Evolutionary conservation across 176 grass and related monocot genomes (phyloP).

Genomic region (Secale cereale): DNA sequence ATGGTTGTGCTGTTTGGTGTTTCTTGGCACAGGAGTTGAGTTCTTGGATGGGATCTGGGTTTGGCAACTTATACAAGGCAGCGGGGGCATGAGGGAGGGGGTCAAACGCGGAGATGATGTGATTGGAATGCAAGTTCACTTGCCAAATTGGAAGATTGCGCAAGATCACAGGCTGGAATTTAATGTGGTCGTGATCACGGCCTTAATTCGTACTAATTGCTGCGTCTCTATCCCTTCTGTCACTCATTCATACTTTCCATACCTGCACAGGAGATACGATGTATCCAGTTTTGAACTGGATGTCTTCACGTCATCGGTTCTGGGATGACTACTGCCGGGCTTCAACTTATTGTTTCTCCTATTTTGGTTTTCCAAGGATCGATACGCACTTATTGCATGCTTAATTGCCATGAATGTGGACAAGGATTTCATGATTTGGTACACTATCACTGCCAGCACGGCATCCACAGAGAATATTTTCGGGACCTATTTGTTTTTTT

Average conservation of each 20-base stretch:
- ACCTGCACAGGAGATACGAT: background rate
- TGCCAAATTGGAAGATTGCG: constrained; percentile 27
- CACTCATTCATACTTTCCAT: constrained; percentile 14
- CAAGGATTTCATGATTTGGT: background rate
- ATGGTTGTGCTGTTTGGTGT: background rate
- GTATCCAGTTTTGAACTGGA: background rate
- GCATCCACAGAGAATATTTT: no score
- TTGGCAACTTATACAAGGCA: constrained; percentile 32
- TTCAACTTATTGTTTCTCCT: background rate
- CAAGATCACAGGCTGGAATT: constrained; percentile 11
- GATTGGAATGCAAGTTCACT: constrained; percentile 1
- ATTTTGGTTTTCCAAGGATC: background rate
- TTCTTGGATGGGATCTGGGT: background rate
- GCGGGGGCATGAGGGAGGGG: no score
- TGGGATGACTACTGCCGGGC: no score
- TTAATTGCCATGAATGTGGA: background rate
- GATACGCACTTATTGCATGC: background rate
- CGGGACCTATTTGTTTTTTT: no score
- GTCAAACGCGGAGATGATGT: constrained; percentile 3
- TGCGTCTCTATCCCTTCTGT: background rate
- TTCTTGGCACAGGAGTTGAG: constrained; percentile 10
- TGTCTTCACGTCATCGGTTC: background rate
- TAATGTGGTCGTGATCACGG: constrained; percentile 34
- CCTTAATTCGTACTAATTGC: constrained; percentile 6
- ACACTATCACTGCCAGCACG: no score